phyloP scores from a whole-genome alignment of 192 early-diverging fungal genomes.

The Chytriomyces confervae region DNA sequence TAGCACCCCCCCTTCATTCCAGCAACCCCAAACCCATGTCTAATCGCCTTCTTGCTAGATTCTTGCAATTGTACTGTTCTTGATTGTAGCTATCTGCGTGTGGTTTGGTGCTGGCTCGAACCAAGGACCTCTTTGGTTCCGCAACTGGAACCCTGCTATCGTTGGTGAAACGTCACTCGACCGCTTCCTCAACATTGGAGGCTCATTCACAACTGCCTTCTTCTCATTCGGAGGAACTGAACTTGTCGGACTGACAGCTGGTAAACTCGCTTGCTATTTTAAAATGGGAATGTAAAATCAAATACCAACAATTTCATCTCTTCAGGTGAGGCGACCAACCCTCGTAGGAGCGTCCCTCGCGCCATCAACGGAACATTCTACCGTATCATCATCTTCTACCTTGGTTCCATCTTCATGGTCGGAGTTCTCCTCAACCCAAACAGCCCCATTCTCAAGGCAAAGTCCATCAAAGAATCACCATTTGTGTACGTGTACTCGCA shows the following conservation, averaged over 20 bases:
- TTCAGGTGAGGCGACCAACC: constrained; percentile 80
- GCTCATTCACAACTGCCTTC: constrained; percentile 76
- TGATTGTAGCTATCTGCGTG: constrained; percentile 75
- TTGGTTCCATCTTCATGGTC: constrained; percentile 70
- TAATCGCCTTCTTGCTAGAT: constrained; percentile 81
- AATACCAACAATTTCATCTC: constrained; percentile 73
- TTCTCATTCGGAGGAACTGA: constrained; percentile 58
- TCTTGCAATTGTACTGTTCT: constrained; percentile 77
- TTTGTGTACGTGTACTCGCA: constrained; percentile 72
- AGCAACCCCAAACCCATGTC: constrained; percentile 68
- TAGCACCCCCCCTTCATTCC: constrained; percentile 76
- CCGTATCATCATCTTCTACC: constrained; percentile 82
- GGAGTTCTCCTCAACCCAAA: constrained; percentile 76
- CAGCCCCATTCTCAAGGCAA: constrained; percentile 58
- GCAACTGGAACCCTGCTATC: constrained; percentile 50
- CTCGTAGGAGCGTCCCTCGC: constrained; percentile 57
- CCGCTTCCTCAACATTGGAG: constrained; percentile 65
- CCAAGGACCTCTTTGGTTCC: constrained; percentile 39
- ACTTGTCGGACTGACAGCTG: constrained; percentile 24
- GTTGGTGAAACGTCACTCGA: constrained; percentile 2
- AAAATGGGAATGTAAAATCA: constrained; percentile 57
- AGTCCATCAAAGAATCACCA: constrained; percentile 61
- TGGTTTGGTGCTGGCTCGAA: constrained; percentile 65
- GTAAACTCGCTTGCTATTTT: background rate
- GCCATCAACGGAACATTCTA: constrained; percentile 68